phyloP scores from a whole-genome alignment of 805 yeast genomes.

The Wickerhamiella bombiphila region DNA sequence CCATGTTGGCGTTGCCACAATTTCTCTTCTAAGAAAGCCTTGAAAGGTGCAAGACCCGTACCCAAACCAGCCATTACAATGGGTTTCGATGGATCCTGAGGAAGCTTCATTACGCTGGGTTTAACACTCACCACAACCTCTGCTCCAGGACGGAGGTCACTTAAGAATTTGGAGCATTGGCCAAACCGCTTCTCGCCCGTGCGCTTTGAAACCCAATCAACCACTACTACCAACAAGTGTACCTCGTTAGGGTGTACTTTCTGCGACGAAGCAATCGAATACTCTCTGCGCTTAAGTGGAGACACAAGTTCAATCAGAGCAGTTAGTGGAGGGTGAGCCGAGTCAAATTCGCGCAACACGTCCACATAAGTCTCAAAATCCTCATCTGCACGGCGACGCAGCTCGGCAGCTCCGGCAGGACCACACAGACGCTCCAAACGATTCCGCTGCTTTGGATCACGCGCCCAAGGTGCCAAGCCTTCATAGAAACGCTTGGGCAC shows the following conservation, averaged over 20 bases:
- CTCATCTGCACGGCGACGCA: conserved; percentile 73
- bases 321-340: conserved; percentile 62
- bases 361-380: conserved; percentile 73
- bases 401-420: conserved; percentile 68
- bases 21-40: conserved; percentile 92
- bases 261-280: conserved; percentile 94
- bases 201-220: conserved; percentile 74
- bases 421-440: conserved; percentile 50
- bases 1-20: conserved; percentile 88
- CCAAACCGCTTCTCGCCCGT: conserved; percentile 79
- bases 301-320: conserved; percentile 62
- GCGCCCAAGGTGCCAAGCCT: conserved; percentile 56
- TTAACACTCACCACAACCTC: conserved; percentile 89
- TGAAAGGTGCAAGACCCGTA: conserved; percentile 96
- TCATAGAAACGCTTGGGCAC: conserved; percentile 94
- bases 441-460: conserved; percentile 51
- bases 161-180: conserved; percentile 82
- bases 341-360: conserved; percentile 59
- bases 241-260: conserved; percentile 81
- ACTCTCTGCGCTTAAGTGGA: conserved; percentile 90
- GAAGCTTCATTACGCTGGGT: conserved; percentile 94
- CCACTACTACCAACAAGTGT: conserved; percentile 84
- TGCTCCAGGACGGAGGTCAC: conserved; percentile 63
- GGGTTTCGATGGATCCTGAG: conserved; percentile 75
- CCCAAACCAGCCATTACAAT: conserved; percentile 95